Evolutionary conservation across 306 rosid genomes (phyloP), one percentile per base, ranked within the genome.

Genomic region (Trifolium repens): DNA sequence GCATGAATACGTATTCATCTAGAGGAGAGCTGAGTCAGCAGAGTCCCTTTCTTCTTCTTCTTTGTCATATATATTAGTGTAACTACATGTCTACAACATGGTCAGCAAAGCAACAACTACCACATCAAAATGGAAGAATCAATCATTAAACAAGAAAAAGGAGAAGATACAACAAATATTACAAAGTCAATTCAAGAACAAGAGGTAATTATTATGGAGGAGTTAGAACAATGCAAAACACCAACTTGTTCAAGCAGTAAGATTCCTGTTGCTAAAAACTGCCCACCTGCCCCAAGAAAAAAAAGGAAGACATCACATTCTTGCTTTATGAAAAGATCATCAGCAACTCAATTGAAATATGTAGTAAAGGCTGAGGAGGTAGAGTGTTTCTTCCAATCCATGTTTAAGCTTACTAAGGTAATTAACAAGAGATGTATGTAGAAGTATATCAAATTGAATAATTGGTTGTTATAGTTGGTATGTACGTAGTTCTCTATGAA

Each of bases 201-300:
- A 19, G 81, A 62, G 46, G 67, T 22, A 8, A 22, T 55, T 55
- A 54, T 17, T 19, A 2, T 49, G 10, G 76, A 82, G 57, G 80
- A 70, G 5, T 72, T 55, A 14, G 75, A 68, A 55, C 81, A 69
- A 24, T 90, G 90, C 78, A 76, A 67, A 70, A 90, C 92, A 6
- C 96, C 96, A 40, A 82, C 87, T 42, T 63, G 63, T 14, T 47
- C 61, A n/a, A 72, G 43, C 1, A 80, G 81, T 71, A 73, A 55
- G 55, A 82, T 90, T 80, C 85, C 88, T 39, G 7, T 60, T 8
- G 52, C 61, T 60, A 55, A 75, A 44, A 83, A 76, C 3, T 90
- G 92, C 30, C 96, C 96, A 8, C 59, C 75, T 8, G 80, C 92
- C 9, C 92, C 96, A 11, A 80, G 83, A 72, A 88, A 86, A 77